These are phyloP conservation scores for Fusarium sp. DNA, from an alignment of 2,329 filamentous ascomycete species.

Conservation along the genomic window DNA sequence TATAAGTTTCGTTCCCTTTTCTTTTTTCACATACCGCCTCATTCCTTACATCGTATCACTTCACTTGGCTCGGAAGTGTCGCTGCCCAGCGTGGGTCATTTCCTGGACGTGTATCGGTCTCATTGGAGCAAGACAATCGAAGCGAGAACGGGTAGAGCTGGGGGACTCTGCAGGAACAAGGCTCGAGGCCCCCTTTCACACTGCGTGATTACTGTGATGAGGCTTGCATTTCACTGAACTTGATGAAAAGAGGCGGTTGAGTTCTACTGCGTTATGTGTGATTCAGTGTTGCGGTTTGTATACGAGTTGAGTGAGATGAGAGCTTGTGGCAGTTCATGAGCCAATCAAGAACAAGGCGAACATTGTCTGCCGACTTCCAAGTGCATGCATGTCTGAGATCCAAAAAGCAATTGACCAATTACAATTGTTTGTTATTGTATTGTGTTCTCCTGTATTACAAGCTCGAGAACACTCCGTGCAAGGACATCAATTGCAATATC, in stretches of 20 bases:
- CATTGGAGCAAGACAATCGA: conserved; percentile 44
- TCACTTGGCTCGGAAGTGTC: conserved; percentile 37
- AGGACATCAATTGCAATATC: background rate
- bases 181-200: conserved; percentile 18
- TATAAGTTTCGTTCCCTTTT: background rate
- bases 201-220: conserved; percentile 27
- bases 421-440: background rate
- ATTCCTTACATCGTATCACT: conserved; percentile 1
- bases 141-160: conserved; percentile 35
- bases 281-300: conserved; percentile 13
- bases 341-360: conserved; percentile 24
- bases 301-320: background rate
- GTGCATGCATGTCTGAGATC: background rate
- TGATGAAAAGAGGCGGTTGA: background rate
- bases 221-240: conserved; percentile 20
- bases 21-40: conserved; percentile 33
- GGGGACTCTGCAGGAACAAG: conserved; percentile 18
- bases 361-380: background rate
- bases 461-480: background rate
- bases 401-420: background rate
- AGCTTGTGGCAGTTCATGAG: conserved; percentile 14
- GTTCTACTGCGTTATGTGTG: conserved; percentile 6
- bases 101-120: conserved; percentile 47
- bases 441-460: background rate
- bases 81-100: conserved; percentile 47